Conservation (phyloP, 2,329 filamentous ascomycete genomes). For the Botrytis porri region DNA sequence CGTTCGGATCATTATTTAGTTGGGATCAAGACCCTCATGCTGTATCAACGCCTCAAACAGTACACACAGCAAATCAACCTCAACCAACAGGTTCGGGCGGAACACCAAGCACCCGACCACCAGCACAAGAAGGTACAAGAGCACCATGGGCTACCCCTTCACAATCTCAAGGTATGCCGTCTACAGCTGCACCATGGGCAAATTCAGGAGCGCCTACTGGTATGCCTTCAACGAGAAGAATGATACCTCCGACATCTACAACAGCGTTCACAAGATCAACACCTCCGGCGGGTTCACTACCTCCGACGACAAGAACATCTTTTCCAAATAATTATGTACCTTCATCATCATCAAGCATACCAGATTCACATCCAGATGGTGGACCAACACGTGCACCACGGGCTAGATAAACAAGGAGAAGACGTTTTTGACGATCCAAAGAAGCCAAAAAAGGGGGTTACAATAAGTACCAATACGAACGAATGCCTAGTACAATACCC, state of each 20-base stretch:
- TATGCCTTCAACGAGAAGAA: conserved; percentile 1
- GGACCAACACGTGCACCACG: conserved; percentile 42
- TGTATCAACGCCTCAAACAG: conserved; percentile 45
- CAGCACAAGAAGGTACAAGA: conserved; percentile 31
- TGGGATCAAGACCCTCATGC: conserved; percentile 70
- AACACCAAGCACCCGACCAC: conserved; percentile 24
- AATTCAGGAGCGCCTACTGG: conserved; percentile 18
- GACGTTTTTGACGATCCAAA: not conserved
- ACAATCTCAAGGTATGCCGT: conserved; percentile 23
- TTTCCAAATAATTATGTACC: conserved; percentile 22
- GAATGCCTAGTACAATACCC: not conserved
- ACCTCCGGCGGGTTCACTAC: conserved; percentile 32
- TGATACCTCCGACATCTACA: conserved; percentile 4
- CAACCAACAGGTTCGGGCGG: conserved; percentile 44
- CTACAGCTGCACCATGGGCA: conserved; percentile 31
- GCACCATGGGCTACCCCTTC: conserved; percentile 33
- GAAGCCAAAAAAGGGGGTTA: not conserved
- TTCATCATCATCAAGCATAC: not conserved
- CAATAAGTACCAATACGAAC: not conserved
- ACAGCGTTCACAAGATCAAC: conserved; percentile 25
- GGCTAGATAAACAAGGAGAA: conserved; percentile 27
- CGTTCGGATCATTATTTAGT: conserved; percentile 75
- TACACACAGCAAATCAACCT: conserved; percentile 59
- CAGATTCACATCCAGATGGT: conserved; percentile 20
- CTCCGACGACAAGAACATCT: conserved; percentile 33